Evolutionary conservation across 306 rosid genomes (phyloP), one percentile per base, ranked within the genome.

Genomic region (Mimosa pudica): DNA sequence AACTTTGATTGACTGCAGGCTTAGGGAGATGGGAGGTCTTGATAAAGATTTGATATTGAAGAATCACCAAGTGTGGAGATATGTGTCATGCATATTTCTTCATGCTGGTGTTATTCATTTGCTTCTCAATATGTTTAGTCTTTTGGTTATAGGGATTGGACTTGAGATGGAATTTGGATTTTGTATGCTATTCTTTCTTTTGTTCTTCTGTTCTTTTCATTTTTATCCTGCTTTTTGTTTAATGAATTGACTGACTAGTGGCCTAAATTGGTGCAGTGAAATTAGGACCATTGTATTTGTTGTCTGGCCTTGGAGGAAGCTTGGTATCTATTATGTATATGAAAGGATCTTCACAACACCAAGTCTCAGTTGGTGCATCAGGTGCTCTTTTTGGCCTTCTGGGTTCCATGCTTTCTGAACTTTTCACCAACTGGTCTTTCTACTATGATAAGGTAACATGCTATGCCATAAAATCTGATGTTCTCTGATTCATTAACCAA

Each of bases 331-430:
- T 85, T 36, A 36, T 96, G 64, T 70, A 55, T 81, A 47, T 88
- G 62, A 49, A 57, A 46, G 12, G 73, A 14, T 1, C 78, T 1
- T 3, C 0, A 41, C 17, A 24, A 10, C 48, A 69, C 58, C 55
- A 79, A 35, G 63, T 96, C 70, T 96, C 98, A 1, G 97, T 96
- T 38, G 99, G 99, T 0, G 99, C 99, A 44, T 96, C 99, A 0
- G 97, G 97, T 61, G 96, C 99, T 8, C 98, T 93, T 78, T 96
- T 96, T 20, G 99, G 99, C 16, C 86, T 93, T 76, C 66, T 93
- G 33, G 99, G 98, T 71, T 88, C 94, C 83, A 89, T 93, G 99
- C 94, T 96, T 73, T 96, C 99, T 16, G 99, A 96, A 89, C 98
- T 96, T 79, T 80, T 96, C n/a, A 93, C 86, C 38, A 95, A 95